phyloP scores from a whole-genome alignment of 768 basidiomycete species.

The Clitopilus passeckerianus region DNA sequence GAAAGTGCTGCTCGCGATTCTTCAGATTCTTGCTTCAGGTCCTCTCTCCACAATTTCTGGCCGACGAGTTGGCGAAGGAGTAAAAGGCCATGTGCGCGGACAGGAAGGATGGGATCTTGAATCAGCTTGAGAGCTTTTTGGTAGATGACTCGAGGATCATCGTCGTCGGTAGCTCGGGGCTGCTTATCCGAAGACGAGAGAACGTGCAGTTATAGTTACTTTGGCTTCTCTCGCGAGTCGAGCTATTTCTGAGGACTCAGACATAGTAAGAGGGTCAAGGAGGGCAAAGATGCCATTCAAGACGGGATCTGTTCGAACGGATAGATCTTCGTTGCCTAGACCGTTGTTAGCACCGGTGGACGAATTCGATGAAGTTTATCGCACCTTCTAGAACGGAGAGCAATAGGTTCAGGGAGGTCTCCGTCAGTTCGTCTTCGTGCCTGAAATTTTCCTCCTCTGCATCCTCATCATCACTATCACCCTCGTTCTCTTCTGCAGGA shows the following conservation, averaged over 20 bases:
- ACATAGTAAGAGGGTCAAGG: conserved; percentile 51
- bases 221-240: conserved; percentile 71
- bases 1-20: conserved; percentile 43
- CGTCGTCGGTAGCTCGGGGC: conserved; percentile 24
- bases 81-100: conserved; percentile 88
- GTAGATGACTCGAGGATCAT: conserved; percentile 61
- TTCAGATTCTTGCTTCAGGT: conserved; percentile 17
- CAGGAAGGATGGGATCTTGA: conserved; percentile 89
- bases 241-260: conserved; percentile 42
- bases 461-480: conserved; percentile 52
- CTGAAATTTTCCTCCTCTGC: conserved; percentile 31
- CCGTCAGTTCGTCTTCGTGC: conserved; percentile 59
- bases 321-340: conserved; percentile 55
- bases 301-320: conserved; percentile 54
- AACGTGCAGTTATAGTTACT: conserved; percentile 78
- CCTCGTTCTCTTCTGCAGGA: conserved; percentile 37
- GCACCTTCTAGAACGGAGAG: conserved; percentile 85
- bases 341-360: not conserved
- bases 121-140: conserved; percentile 84
- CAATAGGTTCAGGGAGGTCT: conserved; percentile 76
- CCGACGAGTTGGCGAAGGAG: conserved; percentile 76
- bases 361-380: conserved; percentile 1
- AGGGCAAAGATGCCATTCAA: conserved; percentile 68
- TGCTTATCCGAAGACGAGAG: conserved; percentile 3
- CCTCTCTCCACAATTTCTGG: conserved; percentile 24